A percentile compares a stretch with the other conserved stretches of the same genome.
Conservation (phyloP, 768 basidiomycete genomes). For the Macrocybe gigantea region DNA sequence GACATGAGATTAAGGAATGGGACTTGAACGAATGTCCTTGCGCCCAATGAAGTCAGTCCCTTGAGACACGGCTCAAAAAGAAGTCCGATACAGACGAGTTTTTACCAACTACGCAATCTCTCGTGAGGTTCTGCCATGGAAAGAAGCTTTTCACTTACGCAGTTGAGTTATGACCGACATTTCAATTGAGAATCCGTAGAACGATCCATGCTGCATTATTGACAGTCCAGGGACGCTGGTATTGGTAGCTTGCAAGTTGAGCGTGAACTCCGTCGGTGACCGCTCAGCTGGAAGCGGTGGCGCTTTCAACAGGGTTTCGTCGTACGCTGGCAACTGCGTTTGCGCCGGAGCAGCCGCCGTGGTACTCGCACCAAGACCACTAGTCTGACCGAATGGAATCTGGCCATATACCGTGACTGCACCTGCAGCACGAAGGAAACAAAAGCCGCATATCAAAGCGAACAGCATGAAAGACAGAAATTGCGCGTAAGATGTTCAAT, state of each 20-base stretch:
- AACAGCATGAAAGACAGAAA: too few species aligned
- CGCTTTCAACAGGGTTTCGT: slow-evolving; percentile 41
- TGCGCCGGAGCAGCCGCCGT: slow-evolving; percentile 24
- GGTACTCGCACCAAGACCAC: slow-evolving; percentile 4
- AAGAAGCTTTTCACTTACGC: slow-evolving; percentile 41
- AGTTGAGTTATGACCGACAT: slow-evolving; percentile 66
- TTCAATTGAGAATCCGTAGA: slow-evolving; percentile 73
- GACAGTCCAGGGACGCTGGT: slow-evolving; percentile 26
- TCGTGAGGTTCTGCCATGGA: not conserved
- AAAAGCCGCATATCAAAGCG: too few species aligned
- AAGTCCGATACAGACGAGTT: slow-evolving; percentile 34
- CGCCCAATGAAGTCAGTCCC: slow-evolving; percentile 5
- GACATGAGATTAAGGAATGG: slow-evolving; percentile 65
- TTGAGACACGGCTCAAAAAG: slow-evolving; percentile 3
- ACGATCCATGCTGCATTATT: slow-evolving; percentile 43
- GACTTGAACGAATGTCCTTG: slow-evolving; percentile 42
- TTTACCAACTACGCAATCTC: slow-evolving; percentile 36
- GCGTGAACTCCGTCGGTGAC: slow-evolving; percentile 34
- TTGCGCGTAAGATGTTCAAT: too few species aligned
- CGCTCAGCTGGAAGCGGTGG: slow-evolving; percentile 43
- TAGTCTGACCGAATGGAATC: slow-evolving; percentile 21
- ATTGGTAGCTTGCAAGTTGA: slow-evolving; percentile 34
- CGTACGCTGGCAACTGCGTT: slow-evolving; percentile 43
- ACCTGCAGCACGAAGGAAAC: slow-evolving; percentile 2
- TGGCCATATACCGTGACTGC: slow-evolving; percentile 28